Percentiles rank a stretch among this genome's conserved stretches.
Conservation (phyloP, 2,329 filamentous ascomycete genomes). For the Myriangium duriaei region DNA sequence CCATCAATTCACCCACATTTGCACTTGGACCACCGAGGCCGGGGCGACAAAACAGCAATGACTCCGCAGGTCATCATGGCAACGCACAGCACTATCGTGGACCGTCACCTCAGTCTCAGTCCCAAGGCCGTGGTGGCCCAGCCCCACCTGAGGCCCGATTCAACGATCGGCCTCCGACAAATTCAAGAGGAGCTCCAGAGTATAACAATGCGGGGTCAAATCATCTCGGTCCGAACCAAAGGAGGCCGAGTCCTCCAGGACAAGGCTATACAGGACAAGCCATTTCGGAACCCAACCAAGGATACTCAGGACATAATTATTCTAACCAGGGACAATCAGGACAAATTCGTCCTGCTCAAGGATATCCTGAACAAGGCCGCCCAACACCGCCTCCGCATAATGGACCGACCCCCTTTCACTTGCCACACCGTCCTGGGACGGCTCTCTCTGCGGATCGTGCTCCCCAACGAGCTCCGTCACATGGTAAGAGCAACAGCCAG, state of each 20-base stretch:
- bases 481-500: constrained; percentile 28
- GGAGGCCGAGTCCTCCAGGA: too few relatives aligned
- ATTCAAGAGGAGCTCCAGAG: background rate
- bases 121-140: background rate
- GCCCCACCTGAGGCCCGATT: background rate
- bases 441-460: background rate
- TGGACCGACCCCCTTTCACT: background rate
- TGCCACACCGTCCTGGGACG: background rate
- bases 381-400: background rate
- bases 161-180: background rate
- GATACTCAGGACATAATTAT: background rate
- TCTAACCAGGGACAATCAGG: background rate
- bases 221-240: too few relatives aligned
- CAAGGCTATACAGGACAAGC: background rate
- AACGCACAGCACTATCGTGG: background rate
- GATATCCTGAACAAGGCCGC: background rate
- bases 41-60: constrained; percentile 6
- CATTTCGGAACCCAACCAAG: too few relatives aligned
- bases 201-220: background rate
- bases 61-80: background rate
- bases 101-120: background rate
- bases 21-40: background rate
- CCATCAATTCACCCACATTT: background rate
- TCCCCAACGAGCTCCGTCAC: constrained; percentile 1
- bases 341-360: background rate